Conservation (phyloP, 2,329 filamentous ascomycete species). For the Beauveria sp. region DNA sequence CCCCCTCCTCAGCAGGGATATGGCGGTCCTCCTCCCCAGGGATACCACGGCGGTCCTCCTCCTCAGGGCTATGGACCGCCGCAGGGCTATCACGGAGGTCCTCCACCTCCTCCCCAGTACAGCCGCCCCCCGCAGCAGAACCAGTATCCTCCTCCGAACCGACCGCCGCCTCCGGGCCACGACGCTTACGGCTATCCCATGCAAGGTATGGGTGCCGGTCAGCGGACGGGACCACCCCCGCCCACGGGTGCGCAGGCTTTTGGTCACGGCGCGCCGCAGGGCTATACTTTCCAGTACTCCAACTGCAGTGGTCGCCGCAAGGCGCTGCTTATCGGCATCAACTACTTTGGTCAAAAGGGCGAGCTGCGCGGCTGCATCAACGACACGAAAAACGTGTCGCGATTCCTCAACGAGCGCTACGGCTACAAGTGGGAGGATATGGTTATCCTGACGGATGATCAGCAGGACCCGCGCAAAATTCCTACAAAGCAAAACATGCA, state of each 20-base stretch:
- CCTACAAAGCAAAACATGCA: constrained; percentile 72
- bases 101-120: constrained; percentile 16
- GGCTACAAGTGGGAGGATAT: constrained; percentile 72
- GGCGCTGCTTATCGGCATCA: constrained; percentile 71
- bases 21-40: constrained; percentile 16
- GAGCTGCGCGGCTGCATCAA: constrained; percentile 75
- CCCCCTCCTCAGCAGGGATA: constrained; percentile 17
- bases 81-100: constrained; percentile 7
- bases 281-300: constrained; percentile 69
- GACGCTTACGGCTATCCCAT: constrained; percentile 42
- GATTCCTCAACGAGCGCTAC: constrained; percentile 60
- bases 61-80: constrained; percentile 17
- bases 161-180: constrained; percentile 32
- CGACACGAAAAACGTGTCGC: constrained; percentile 69
- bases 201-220: constrained; percentile 21
- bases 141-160: constrained; percentile 17
- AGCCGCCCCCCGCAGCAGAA: constrained; percentile 16
- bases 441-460: constrained; percentile 71
- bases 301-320: constrained; percentile 66
- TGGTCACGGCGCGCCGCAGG: constrained; percentile 58
- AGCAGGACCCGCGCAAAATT: constrained; percentile 59
- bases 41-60: constrained; percentile 17
- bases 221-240: constrained; percentile 31
- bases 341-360: constrained; percentile 67
- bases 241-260: constrained; percentile 48